Percentiles rank a stretch among this genome's conserved stretches.
phyloP scores from a whole-genome alignment of 139 green algal species.

The Deuterostichococcus epilithicus region DNA sequence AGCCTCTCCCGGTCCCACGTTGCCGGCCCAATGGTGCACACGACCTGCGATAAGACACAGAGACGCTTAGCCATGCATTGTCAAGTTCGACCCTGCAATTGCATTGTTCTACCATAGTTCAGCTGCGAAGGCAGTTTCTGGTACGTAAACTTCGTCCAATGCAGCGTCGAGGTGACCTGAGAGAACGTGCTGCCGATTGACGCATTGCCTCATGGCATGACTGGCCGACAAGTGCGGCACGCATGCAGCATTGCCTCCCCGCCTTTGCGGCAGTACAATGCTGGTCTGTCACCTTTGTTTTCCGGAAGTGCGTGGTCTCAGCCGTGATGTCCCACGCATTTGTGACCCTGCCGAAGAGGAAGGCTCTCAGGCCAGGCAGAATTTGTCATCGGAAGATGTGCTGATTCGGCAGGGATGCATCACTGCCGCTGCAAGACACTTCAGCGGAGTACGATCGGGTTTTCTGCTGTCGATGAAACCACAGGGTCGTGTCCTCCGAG shows the following conservation, averaged over 20 bases:
- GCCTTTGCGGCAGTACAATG: no score
- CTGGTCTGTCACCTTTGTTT: conserved; percentile 18
- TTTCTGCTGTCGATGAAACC: no score
- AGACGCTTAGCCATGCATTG: no score
- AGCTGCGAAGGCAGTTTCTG: no score
- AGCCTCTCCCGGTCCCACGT: conserved; percentile 53
- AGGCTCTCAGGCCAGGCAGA: neutral
- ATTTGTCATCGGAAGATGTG: no score
- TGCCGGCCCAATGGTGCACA: conserved; percentile 75
- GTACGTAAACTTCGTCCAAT: no score
- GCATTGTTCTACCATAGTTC: neutral
- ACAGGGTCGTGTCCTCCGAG: no score
- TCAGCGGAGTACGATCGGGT: neutral
- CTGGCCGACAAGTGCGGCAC: neutral
- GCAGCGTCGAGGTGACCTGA: no score
- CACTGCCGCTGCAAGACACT: neutral
- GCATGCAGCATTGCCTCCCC: neutral
- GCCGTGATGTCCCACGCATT: neutral
- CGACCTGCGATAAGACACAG: conserved; percentile 33
- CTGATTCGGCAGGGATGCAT: no score
- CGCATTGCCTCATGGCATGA: neutral
- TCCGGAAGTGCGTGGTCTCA: conserved; percentile 6
- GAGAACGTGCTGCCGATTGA: no score
- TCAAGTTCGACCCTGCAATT: no score
- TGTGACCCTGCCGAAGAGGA: neutral